Evolutionary conservation across 306 rosid genomes (phyloP).

Genomic region (Biancaea sappan): DNA sequence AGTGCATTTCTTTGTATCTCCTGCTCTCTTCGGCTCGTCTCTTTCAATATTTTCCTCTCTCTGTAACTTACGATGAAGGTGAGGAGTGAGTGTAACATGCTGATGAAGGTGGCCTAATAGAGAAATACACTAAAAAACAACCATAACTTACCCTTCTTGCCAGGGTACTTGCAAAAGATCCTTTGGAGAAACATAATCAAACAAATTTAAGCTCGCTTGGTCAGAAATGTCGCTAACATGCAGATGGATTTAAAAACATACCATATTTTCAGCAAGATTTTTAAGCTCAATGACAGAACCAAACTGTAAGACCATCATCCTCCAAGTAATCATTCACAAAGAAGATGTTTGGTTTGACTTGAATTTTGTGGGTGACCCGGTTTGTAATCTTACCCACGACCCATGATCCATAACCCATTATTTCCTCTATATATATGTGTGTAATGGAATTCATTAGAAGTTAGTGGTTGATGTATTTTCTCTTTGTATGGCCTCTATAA

Average conservation of each 20-base stretch:
- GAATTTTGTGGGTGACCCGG: too few relatives aligned
- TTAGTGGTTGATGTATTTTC: too few relatives aligned
- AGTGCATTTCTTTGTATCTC: too few relatives aligned
- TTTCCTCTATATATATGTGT: too few relatives aligned
- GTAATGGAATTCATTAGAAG: too few relatives aligned
- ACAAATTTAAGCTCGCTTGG: neutral
- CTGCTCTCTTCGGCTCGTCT: too few relatives aligned
- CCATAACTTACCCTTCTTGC: neutral
- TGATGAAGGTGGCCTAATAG: neutral
- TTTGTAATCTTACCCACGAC: too few relatives aligned
- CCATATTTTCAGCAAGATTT: neutral
- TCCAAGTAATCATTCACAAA: neutral
- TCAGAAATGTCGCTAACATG: too few relatives aligned
- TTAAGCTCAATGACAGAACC: neutral
- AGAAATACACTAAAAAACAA: constrained; percentile 16
- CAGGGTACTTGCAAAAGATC: neutral
- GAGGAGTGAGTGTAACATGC: neutral
- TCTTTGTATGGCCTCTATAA: too few relatives aligned
- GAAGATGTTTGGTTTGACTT: too few relatives aligned
- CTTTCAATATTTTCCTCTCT: too few relatives aligned
- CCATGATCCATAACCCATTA: too few relatives aligned
- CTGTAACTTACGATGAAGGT: neutral
- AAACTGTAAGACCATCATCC: neutral
- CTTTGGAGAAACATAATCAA: neutral
- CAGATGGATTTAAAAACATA: neutral